These are phyloP conservation scores for Penicillium thymicola DNA, from an alignment of 2,329 filamentous ascomycete species.

Conservation along the genomic window DNA sequence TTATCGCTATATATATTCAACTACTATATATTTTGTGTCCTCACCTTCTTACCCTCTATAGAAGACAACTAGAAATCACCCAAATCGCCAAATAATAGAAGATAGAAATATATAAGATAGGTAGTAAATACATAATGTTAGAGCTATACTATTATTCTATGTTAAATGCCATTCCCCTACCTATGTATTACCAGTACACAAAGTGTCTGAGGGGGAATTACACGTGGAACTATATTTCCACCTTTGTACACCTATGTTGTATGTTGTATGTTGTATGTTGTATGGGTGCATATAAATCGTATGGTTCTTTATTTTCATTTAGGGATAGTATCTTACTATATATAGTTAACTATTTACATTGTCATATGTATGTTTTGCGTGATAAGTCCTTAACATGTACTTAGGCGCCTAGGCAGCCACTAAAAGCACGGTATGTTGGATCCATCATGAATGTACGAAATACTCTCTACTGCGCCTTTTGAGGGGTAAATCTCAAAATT, in stretches of 20 bases:
- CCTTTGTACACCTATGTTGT: too few relatives aligned
- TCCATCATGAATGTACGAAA: not conserved
- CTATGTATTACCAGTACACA: too few relatives aligned
- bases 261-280: too few relatives aligned
- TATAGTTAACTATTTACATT: too few relatives aligned
- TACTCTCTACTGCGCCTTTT: not conserved
- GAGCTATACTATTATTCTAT: not conserved
- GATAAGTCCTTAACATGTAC: not conserved
- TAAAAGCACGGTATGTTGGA: not conserved
- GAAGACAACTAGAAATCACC: not conserved
- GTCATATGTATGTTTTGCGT: not conserved
- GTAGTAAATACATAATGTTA: not conserved
- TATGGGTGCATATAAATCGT: too few relatives aligned
- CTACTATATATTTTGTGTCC: not conserved
- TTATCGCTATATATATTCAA: too few relatives aligned
- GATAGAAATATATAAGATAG: not conserved
- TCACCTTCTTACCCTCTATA: not conserved
- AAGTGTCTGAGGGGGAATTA: not conserved
- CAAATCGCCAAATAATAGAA: not conserved
- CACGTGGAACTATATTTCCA: not conserved
- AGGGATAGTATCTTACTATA: not conserved
- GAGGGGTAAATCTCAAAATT: constrained; percentile 1
- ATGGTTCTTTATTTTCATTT: not conserved
- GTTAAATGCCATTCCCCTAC: not conserved
- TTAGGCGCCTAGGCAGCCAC: too few relatives aligned